Base-by-base conservation (phyloP, 495 filamentous ascomycete species). In the Xylona heveae region DNA sequence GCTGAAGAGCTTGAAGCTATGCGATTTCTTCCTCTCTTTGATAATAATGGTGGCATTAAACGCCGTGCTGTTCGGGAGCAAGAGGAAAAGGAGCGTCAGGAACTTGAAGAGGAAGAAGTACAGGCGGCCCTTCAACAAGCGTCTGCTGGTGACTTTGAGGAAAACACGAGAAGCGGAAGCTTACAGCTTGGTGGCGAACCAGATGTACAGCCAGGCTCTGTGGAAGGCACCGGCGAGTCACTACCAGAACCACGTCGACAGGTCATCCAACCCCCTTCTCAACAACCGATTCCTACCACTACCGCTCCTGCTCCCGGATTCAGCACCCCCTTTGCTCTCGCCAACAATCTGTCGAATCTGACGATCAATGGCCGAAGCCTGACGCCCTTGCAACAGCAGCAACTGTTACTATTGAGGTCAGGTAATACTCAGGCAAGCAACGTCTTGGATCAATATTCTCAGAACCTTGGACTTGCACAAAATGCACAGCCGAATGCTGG, bases 171-270 rank as follows among this genome's bases (percentile, higher is more conserved):
- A 44, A 79, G 74, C 46, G 79, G 82, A 7, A 94, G 84, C 45
- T 60, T 90, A 21, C 81, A 85, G 33, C 61, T 94, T 12, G 84
- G 84, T 33, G 84, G 84, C 6, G 83, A 92, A 42, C 83, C 83
- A 0, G 84, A 94, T 42, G 81, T 81, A 41, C 42, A 45, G 6
- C 56, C 59, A 26, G 51, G 51, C 6, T 44, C 53, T 0, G 62
- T 64, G 36, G 66, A 67, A 8, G 45, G 43, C 27, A 19, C 16
- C 64, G 63, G 24, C 62, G 68, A 28, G 41, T n/a, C n/a, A n/a
- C n/a, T n/a, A n/a, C n/a, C n/a, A n/a, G 41, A 3, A 54, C 45
- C 20, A 50, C 55, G 54, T 42, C 52, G 59, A 25, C 43, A 56
- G 28, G 65, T 64, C 24, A 67, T 79, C 16, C 78, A 79, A 42